Base-by-base conservation (phyloP, 345 rosid genomes). In the Syzygium oleosum region DNA sequence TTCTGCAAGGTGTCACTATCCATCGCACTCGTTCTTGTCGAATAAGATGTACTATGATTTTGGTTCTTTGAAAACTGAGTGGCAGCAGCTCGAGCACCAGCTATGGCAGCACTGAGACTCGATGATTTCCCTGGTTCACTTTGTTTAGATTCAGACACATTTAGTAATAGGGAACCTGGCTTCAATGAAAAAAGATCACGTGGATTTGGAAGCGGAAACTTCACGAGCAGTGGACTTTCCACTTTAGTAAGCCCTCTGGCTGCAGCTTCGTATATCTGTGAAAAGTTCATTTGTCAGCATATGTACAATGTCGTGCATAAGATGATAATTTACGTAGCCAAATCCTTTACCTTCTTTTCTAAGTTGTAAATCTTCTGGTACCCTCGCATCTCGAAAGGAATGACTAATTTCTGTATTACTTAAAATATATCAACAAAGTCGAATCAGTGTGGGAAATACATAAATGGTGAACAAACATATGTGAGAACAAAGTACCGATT, bases 301-400 rank as follows among this genome's bases (percentile, higher is more conserved):
- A 73, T 38, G 80, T 73, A 27, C 49, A 73, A 9, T 73, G 14
- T 73, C 4, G 2, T 34, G 27, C 80, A 73, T 19, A 22, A 73
- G 27, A 73, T 19, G 49, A 73, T 5, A 73, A 34, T 5, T 73
- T 34, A 38, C 21, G 6, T 73, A 34, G 49, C 49, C 49, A 73
- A 38, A 73, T 73, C 2, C 55, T 19, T 52, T 92, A 96, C 99
- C 99, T 94, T 98, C 89, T 90, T 98, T 92, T 96, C 99, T 94
- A 98, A 89, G 94, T 98, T 98, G 92, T 94, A 98, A 87, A 96
- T 96, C 46, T 98, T 88, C 85, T 98, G 98, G 91, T 79, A 93
- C 22, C 98, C 99, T 53, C 99, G 93, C 99, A 98, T 96, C 95
- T 98, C 99, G 87, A 96, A 98, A 46, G 99, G 99, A 88, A 98